Evolutionary conservation across 345 rosid species (phyloP).

Genomic region (Luvunga scandens): DNA sequence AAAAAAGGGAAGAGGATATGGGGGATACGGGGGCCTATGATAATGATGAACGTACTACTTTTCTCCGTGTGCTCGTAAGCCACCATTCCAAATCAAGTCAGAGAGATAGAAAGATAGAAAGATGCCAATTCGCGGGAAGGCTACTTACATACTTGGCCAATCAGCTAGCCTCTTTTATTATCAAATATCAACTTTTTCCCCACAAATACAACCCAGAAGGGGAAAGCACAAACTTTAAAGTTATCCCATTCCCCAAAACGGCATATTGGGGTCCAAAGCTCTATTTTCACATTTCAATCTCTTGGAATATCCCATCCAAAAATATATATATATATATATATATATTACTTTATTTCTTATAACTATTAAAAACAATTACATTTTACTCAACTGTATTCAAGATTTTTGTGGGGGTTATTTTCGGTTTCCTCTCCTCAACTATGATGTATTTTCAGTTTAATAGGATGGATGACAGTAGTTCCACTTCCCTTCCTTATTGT

Average conservation of each 20-base stretch:
- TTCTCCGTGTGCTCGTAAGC: neutral
- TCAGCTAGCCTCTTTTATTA: neutral
- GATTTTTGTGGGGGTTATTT: too few species aligned
- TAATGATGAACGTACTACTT: too few species aligned
- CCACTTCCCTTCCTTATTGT: too few species aligned
- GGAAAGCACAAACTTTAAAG: conserved; percentile 22
- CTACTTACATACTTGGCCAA: neutral
- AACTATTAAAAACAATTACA: neutral
- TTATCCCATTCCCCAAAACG: conserved; percentile 23
- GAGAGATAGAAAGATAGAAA: neutral
- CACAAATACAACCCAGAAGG: conserved; percentile 19
- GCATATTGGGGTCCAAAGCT: conserved; percentile 6
- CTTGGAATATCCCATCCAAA: too few species aligned
- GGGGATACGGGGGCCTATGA: too few species aligned
- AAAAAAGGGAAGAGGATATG: too few species aligned
- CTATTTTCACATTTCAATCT: neutral
- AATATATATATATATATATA: too few species aligned
- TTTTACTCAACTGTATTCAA: neutral
- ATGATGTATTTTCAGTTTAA: too few species aligned
- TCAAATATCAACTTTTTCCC: neutral
- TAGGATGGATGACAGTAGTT: too few species aligned
- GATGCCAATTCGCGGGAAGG: neutral
- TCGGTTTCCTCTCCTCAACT: too few species aligned
- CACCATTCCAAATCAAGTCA: neutral
- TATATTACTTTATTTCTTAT: too few species aligned